These are phyloP conservation scores for Magnusiomyces starmeri DNA, from an alignment of 1,139 yeast species.

Conservation along the genomic window DNA sequence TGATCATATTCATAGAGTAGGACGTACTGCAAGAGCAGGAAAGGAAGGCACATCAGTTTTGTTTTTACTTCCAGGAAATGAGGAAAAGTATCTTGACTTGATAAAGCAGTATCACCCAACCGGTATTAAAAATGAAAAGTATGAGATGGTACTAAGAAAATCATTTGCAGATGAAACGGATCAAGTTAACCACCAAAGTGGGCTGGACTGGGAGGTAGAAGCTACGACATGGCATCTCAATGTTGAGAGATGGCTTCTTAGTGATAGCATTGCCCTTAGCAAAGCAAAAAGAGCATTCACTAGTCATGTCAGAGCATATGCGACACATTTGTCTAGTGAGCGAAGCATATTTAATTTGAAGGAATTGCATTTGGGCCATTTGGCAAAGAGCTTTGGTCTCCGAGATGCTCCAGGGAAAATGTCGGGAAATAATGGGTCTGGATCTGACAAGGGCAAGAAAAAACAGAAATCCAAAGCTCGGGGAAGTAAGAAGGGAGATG, in stretches of 20 bases:
- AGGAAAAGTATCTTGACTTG: constrained; percentile 69
- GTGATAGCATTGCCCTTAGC: constrained; percentile 55
- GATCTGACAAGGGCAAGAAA: background rate
- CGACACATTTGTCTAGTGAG: constrained; percentile 86
- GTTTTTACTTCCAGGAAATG: constrained; percentile 79
- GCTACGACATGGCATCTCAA: constrained; percentile 96
- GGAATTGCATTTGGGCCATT: constrained; percentile 81
- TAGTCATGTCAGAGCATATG: constrained; percentile 88
- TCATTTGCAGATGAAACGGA: constrained; percentile 42
- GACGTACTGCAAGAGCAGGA: constrained; percentile 94
- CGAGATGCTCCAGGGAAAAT: constrained; percentile 85
- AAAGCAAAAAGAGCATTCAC: constrained; percentile 76
- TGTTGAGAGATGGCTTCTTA: constrained; percentile 81
- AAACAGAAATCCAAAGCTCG: background rate
- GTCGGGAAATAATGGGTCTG: constrained; percentile 6
- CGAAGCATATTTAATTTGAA: constrained; percentile 73
- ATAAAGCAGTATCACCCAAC: constrained; percentile 57
- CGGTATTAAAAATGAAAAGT: constrained; percentile 48
- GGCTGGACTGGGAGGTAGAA: constrained; percentile 72
- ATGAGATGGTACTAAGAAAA: constrained; percentile 43
- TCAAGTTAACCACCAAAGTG: constrained; percentile 16
- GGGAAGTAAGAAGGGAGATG: background rate
- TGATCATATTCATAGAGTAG: constrained; percentile 91
- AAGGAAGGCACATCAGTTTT: constrained; percentile 64
- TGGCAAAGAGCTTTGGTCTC: constrained; percentile 89